These are phyloP conservation scores for Penicillium cosmopolitanum DNA, from an alignment of 495 filamentous ascomycete species.

Conservation along the genomic window DNA sequence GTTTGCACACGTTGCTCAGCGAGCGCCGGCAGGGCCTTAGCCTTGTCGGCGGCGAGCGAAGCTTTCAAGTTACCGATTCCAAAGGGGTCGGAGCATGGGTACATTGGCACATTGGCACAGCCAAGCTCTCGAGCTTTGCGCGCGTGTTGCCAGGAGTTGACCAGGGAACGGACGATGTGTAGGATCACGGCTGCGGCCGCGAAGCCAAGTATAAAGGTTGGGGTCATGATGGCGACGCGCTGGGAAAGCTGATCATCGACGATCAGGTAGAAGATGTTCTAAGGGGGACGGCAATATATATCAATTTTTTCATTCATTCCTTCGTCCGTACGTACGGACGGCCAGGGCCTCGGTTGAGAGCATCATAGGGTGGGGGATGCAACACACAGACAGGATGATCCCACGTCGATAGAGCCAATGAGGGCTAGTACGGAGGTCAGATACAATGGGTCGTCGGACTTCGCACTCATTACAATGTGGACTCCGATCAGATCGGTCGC, in stretches of 20 bases:
- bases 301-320: neutral
- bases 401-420: slow-evolving; percentile 17
- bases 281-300: neutral
- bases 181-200: slow-evolving; percentile 31
- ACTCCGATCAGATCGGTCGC: slow-evolving; percentile 16
- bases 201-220: slow-evolving; percentile 30
- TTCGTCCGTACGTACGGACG: neutral
- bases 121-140: slow-evolving; percentile 33
- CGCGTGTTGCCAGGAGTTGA: slow-evolving; percentile 32
- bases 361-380: slow-evolving; percentile 7
- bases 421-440: slow-evolving; percentile 14
- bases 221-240: slow-evolving; percentile 16
- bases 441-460: slow-evolving; percentile 19
- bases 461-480: slow-evolving; percentile 15
- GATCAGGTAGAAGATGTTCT: neutral
- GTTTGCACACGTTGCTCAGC: slow-evolving; percentile 24
- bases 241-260: neutral
- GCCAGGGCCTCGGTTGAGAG: slow-evolving; percentile 10
- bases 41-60: slow-evolving; percentile 33
- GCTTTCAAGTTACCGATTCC: slow-evolving; percentile 35
- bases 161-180: slow-evolving; percentile 28
- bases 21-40: slow-evolving; percentile 29
- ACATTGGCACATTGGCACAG: slow-evolving; percentile 34
- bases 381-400: slow-evolving; percentile 13
- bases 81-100: slow-evolving; percentile 35